Conservation (phyloP, 345 rosid species). For the Aurinia saxatilis region DNA sequence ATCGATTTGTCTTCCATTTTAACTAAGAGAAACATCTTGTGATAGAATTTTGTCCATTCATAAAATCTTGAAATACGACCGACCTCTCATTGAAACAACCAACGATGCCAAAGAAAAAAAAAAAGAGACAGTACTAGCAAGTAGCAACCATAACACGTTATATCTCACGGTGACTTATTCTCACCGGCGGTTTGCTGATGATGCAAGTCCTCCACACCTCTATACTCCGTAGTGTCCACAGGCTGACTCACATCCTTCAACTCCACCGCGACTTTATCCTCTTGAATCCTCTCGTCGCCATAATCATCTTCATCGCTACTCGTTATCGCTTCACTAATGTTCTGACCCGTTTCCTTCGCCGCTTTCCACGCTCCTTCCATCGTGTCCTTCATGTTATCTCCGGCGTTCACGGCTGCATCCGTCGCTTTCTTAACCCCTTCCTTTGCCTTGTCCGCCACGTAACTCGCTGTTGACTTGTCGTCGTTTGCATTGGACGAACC, state of each 20-base stretch:
- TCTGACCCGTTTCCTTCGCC: slow-evolving; percentile 30
- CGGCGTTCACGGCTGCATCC: slow-evolving; percentile 28
- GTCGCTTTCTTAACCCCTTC: slow-evolving; percentile 39
- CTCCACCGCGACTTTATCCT: slow-evolving; percentile 36
- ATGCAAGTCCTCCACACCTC: slow-evolving; percentile 37
- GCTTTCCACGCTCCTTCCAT: slow-evolving; percentile 48
- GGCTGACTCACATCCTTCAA: slow-evolving; percentile 34
- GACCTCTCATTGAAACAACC: slow-evolving; percentile 1
- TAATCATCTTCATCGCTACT: slow-evolving; percentile 6
- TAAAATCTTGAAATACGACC: neutral
- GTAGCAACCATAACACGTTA: neutral
- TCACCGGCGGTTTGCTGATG: slow-evolving; percentile 25
- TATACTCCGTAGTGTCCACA: slow-evolving; percentile 41
- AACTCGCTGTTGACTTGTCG: slow-evolving; percentile 6
- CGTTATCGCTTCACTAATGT: slow-evolving; percentile 21
- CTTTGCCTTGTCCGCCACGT: slow-evolving; percentile 34
- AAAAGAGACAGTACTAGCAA: neutral
- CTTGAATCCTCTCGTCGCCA: slow-evolving; percentile 14
- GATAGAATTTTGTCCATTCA: slow-evolving; percentile 1
- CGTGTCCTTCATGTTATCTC: slow-evolving; percentile 30
- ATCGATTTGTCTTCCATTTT: too few species aligned
- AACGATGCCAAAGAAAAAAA: neutral
- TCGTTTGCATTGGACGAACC: slow-evolving; percentile 12
- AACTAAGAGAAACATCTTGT: neutral
- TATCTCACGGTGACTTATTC: slow-evolving; percentile 17